These are phyloP conservation scores for Aspergillus egyptiacus DNA, from an alignment of 495 filamentous ascomycete species.

Conservation along the genomic window DNA sequence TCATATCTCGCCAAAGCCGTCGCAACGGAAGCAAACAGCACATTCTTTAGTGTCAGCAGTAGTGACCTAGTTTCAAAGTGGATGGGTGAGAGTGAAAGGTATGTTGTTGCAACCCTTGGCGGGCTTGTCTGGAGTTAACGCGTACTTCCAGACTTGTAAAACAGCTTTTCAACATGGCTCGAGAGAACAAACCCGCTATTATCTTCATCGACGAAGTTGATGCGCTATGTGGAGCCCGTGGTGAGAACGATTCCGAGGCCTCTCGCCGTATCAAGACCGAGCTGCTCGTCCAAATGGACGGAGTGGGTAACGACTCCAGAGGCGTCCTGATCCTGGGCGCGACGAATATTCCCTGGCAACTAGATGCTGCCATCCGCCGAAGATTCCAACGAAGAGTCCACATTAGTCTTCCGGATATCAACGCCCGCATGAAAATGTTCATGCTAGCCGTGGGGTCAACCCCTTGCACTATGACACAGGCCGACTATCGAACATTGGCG, in stretches of 20 bases:
- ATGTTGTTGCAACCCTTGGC: conserved; percentile 13
- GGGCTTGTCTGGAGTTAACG: not conserved
- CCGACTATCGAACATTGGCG: conserved; percentile 74
- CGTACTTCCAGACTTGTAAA: conserved; percentile 71
- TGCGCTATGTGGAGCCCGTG: conserved; percentile 89
- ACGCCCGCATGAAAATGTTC: conserved; percentile 94
- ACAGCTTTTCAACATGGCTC: conserved; percentile 94
- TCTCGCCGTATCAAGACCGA: conserved; percentile 98
- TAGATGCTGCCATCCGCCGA: conserved; percentile 94
- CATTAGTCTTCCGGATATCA: conserved; percentile 82
- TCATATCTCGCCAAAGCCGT: conserved; percentile 95
- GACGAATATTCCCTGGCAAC: conserved; percentile 98
- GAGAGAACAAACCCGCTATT: conserved; percentile 96
- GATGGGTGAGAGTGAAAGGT: conserved; percentile 99
- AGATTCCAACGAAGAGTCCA: conserved; percentile 96
- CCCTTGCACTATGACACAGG: conserved; percentile 71
- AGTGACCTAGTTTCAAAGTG: conserved; percentile 96
- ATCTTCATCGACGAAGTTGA: conserved; percentile 99
- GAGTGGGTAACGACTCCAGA: conserved; percentile 88
- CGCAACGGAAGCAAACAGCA: conserved; percentile 96
- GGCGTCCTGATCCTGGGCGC: conserved; percentile 94
- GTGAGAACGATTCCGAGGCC: conserved; percentile 96
- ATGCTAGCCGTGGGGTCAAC: conserved; percentile 88
- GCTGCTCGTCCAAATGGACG: conserved; percentile 98
- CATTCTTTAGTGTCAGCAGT: conserved; percentile 98